phyloP scores from a whole-genome alignment of 371 early-diverging fungal species.

The Sporodiniella umbellata region DNA sequence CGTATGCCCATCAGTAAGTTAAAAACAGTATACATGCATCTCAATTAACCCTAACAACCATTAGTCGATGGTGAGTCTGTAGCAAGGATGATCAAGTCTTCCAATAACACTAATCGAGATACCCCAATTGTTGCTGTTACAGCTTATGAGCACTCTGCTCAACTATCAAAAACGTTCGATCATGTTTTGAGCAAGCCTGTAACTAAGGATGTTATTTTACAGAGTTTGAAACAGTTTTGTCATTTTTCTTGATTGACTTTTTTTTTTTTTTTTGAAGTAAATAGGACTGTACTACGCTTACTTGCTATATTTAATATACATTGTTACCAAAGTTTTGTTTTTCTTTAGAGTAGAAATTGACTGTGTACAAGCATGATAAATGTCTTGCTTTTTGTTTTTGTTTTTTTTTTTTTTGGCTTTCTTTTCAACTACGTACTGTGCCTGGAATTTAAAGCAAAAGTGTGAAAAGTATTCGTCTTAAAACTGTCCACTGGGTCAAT shows the following conservation, averaged over 20 bases:
- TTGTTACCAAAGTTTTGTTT: no score
- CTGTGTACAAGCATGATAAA: no score
- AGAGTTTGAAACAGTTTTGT: constrained; percentile 50
- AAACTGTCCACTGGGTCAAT: no score
- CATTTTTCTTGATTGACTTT: neutral
- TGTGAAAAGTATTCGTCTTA: no score
- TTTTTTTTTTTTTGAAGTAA: no score
- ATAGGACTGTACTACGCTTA: no score
- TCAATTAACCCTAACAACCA: constrained; percentile 27
- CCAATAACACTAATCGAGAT: constrained; percentile 70
- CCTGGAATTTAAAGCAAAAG: no score
- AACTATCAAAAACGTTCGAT: constrained; percentile 65
- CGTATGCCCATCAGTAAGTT: constrained; percentile 87
- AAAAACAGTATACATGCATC: neutral
- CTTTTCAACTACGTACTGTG: no score
- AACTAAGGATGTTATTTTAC: constrained; percentile 56
- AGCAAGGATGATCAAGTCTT: constrained; percentile 92
- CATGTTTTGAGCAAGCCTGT: constrained; percentile 74
- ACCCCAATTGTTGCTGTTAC: constrained; percentile 77
- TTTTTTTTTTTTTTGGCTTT: no score
- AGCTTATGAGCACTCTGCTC: constrained; percentile 63
- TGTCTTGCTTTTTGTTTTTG: no score
- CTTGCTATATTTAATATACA: no score
- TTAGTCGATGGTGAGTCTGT: constrained; percentile 84
- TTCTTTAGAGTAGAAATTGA: no score